Conservation (phyloP, 2,329 filamentous ascomycete species). For the Beauveria sp. region DNA sequence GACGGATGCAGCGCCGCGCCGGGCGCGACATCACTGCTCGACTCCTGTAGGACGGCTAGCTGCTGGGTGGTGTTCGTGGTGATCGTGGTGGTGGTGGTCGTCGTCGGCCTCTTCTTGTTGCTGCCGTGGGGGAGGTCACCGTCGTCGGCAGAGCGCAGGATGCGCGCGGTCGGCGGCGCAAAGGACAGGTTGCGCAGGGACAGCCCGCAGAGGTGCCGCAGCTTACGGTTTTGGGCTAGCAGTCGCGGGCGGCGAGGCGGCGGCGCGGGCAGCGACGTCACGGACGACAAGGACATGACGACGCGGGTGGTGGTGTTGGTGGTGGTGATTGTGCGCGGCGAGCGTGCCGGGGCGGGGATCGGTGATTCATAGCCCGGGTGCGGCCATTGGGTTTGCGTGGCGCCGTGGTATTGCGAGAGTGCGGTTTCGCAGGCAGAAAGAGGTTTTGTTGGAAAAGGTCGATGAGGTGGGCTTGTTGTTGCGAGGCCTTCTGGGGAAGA, state of each 20-base stretch:
- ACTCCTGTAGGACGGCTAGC: conserved; percentile 42
- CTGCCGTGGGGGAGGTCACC: conserved; percentile 43
- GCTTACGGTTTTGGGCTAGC: conserved; percentile 70
- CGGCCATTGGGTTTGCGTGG: neutral
- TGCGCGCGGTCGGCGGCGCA: conserved; percentile 37
- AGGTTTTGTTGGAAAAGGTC: neutral
- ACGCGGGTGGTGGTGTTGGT: neutral
- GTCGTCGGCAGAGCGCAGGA: conserved; percentile 67
- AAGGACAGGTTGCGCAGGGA: conserved; percentile 81
- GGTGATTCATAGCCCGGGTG: conserved; percentile 4
- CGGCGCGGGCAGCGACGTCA: conserved; percentile 22
- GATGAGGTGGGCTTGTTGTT: neutral
- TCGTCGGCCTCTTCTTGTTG: conserved; percentile 41
- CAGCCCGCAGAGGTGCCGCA: conserved; percentile 81
- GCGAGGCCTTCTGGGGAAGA: neutral
- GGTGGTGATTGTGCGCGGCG: neutral
- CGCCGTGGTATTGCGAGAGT: neutral
- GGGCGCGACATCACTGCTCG: conserved; percentile 21
- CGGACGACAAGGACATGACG: conserved; percentile 20
- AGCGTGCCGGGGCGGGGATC: neutral
- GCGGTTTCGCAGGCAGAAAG: neutral
- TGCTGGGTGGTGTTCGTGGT: too few species aligned
- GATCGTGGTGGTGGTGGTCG: too few species aligned
- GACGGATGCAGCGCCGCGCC: conserved; percentile 40
- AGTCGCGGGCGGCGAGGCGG: conserved; percentile 41